Evolutionary conservation across 257 asterid species (phyloP), one percentile per base, ranked within the genome.

Genomic region (Salvia rosmarinus): DNA sequence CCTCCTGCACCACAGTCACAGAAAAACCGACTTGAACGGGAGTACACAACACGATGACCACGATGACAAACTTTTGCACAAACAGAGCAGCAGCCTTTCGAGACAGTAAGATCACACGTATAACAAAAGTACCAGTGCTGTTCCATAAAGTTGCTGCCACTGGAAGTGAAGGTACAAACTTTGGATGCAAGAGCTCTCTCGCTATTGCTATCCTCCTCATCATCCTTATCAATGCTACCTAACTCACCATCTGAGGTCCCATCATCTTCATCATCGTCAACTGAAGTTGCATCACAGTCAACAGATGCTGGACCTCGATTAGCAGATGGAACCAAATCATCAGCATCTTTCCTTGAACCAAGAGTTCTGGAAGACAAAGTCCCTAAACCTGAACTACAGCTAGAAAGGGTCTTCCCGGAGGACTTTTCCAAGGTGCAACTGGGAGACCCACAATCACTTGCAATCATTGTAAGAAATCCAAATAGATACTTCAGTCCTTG

Each of bases 1-100:
- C 99, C 98, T 51, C 99, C 99, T 10, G 98, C 99, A 39, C 99
- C 99, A 79, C 99, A 95, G 66, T 95, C 99, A 52, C 99, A 95
- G 85, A 95, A 95, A 80, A 95, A 95, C 12, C 99, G 95, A 79
- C 99, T 95, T 60, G 99, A 91, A 66, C 99, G 95, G 51, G 99
- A 95, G 84, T 95, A 95, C 43, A 91, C 98, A 76, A 95, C 97
- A 70, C 99, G 98, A 80, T 95, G 99, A 75, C 95, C 99, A 72
- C 98, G 96, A 80, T 95, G 99, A 74, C 99, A 95, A 82, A 95
- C 98, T 82, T 89, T 91, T 67, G 99, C 99, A 63, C 99, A 95
- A 23, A 95, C 94, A 71, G 99, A 95, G 83, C 99, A 95, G 78
- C 98, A 91, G 70, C 99, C 99, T 81, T 95, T 95, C 43, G 99